Evolutionary conservation across 768 basidiomycete genomes (phyloP).

Genomic region (Leccinellum rugosiceps): DNA sequence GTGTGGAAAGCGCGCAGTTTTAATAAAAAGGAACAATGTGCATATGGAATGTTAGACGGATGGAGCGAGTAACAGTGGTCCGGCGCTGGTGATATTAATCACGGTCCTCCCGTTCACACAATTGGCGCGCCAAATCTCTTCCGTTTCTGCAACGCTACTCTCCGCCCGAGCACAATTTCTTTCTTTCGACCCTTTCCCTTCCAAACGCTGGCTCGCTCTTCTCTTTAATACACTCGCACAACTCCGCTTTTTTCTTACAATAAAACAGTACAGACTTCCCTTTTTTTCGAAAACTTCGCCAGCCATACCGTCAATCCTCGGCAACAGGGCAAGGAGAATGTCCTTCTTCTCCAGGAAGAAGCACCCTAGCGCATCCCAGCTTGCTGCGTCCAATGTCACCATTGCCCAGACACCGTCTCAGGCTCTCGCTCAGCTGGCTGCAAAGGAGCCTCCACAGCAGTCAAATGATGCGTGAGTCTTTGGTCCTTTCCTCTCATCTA

Average conservation of each 20-base stretch:
- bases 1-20: conserved; percentile 2
- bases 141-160: conserved; percentile 16
- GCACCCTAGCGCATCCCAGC: conserved; percentile 51
- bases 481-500: not conserved
- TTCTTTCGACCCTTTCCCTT: conserved; percentile 12
- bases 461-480: conserved; percentile 37
- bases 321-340: conserved; percentile 69
- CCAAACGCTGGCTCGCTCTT: conserved; percentile 26
- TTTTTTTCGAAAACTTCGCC: conserved; percentile 25
- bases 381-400: conserved; percentile 45
- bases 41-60: conserved; percentile 1
- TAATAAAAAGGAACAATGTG: not conserved
- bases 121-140: conserved; percentile 15
- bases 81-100: not conserved
- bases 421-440: conserved; percentile 58
- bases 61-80: not conserved
- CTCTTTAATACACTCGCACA: not conserved
- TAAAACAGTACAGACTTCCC: conserved; percentile 11
- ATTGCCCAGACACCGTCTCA: conserved; percentile 64
- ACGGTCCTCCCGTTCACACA: conserved; percentile 4
- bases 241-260: conserved; percentile 7
- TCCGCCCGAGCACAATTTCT: conserved; percentile 5
- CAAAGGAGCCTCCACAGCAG: conserved; percentile 29
- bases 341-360: conserved; percentile 93
- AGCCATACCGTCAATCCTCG: conserved; percentile 70